These are phyloP conservation scores for Terana coerulea DNA, from an alignment of 768 basidiomycete species.

Conservation along the genomic window DNA sequence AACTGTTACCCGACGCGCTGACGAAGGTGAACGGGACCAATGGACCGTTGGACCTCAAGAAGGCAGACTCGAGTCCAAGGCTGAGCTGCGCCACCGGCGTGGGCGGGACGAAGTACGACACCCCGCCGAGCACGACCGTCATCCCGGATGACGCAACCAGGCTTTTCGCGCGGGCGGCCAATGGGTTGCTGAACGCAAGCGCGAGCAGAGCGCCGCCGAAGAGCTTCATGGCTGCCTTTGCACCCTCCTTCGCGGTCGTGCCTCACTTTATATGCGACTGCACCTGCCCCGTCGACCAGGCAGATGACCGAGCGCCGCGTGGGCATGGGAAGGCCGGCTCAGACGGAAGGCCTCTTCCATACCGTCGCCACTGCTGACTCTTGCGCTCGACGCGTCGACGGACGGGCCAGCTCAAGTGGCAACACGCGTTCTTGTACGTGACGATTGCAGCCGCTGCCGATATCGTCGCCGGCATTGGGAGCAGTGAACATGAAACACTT, in stretches of 20 bases:
- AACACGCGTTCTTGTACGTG: not conserved
- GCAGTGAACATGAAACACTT: too few relatives aligned
- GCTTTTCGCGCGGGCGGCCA: conserved; percentile 1
- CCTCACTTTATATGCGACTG: conserved; percentile 1
- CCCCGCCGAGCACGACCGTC: conserved; percentile 10
- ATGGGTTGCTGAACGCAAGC: not conserved
- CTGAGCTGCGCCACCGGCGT: conserved; percentile 13
- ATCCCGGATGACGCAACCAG: conserved; percentile 11
- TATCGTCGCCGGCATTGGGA: not conserved
- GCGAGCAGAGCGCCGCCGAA: conserved; percentile 5
- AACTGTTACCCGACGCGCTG: conserved; percentile 9
- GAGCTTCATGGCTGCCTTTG: conserved; percentile 6
- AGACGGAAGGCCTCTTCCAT: not conserved
- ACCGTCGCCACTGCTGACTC: not conserved
- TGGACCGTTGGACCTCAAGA: not conserved
- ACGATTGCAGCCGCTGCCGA: too few relatives aligned
- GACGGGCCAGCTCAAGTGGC: not conserved
- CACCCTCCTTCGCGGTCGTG: not conserved
- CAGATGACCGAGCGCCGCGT: not conserved
- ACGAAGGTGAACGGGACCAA: conserved; percentile 25
- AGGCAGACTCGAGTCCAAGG: not conserved
- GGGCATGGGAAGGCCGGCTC: not conserved
- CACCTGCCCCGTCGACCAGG: too few relatives aligned
- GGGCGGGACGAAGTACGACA: conserved; percentile 14
- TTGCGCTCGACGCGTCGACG: not conserved